These are phyloP conservation scores for Boechera divaricarpa DNA, from an alignment of 345 rosid genomes.

Conservation along the genomic window DNA sequence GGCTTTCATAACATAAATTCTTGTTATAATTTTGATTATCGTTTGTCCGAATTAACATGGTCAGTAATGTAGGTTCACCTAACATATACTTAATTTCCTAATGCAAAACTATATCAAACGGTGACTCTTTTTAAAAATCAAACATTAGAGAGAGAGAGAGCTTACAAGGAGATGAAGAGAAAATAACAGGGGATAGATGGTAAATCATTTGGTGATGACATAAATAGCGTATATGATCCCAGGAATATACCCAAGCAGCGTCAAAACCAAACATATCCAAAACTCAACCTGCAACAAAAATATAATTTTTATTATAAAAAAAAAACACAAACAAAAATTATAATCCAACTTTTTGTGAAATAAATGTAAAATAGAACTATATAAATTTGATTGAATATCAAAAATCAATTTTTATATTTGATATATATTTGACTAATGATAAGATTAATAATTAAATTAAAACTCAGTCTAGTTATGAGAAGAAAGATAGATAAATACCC, in stretches of 20 bases:
- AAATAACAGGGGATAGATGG: conserved; percentile 4
- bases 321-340: too few relatives aligned
- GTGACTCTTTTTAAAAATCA: background rate
- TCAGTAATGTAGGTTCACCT: background rate
- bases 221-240: conserved; percentile 83
- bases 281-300: conserved; percentile 61
- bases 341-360: background rate
- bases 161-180: conserved; percentile 37
- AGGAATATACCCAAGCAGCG: conserved; percentile 73
- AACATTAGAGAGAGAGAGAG: conserved; percentile 6
- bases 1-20: background rate
- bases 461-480: background rate
- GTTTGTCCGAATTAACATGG: background rate
- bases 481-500: conserved; percentile 43
- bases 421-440: too few relatives aligned
- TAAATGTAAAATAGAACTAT: background rate
- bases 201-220: conserved; percentile 68
- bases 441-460: background rate
- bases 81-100: conserved; percentile 1
- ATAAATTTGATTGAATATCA: too few relatives aligned
- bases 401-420: too few relatives aligned
- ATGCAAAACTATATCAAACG: background rate
- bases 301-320: background rate
- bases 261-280: conserved; percentile 86
- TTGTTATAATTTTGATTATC: background rate